Evolutionary conservation across 192 early-diverging fungal genomes (phyloP).

Genomic region (Podila epicladia): DNA sequence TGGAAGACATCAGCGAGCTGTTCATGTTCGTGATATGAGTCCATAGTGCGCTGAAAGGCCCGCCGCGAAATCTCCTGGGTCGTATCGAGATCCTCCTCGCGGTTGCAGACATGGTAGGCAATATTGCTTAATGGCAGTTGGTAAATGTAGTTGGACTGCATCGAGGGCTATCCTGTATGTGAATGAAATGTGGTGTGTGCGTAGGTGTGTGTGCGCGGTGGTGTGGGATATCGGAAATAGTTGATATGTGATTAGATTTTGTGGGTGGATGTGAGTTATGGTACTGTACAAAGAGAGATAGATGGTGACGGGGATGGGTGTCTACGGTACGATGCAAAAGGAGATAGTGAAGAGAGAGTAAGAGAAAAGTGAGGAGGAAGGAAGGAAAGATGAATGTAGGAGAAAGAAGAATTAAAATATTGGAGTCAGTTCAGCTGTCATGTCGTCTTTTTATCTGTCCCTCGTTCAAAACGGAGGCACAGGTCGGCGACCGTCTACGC

Average conservation of each 20-base stretch:
- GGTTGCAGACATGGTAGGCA: slow-evolving; percentile 40
- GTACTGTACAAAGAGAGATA: neutral
- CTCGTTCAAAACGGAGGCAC: no score
- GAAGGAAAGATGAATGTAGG: neutral
- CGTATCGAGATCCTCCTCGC: slow-evolving; percentile 18
- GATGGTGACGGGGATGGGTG: no score
- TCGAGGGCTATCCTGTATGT: neutral
- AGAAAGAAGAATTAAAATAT: neutral
- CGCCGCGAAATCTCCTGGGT: slow-evolving; percentile 20
- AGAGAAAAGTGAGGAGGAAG: neutral
- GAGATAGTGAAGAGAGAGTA: neutral
- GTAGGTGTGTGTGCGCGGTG: neutral
- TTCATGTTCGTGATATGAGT: slow-evolving; percentile 31
- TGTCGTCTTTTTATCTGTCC: no score
- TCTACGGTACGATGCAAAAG: neutral
- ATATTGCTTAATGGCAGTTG: slow-evolving; percentile 39
- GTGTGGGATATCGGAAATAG: neutral
- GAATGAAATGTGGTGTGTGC: neutral
- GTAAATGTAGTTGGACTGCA: slow-evolving; percentile 26
- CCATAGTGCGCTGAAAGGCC: slow-evolving; percentile 46
- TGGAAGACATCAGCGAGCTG: slow-evolving; percentile 36
- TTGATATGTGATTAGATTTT: neutral
- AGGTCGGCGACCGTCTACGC: no score
- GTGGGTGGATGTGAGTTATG: neutral
- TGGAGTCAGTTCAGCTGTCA: no score